These are phyloP conservation scores for Tylopilus subfusipes DNA, from an alignment of 768 basidiomycete genomes.

Conservation along the genomic window DNA sequence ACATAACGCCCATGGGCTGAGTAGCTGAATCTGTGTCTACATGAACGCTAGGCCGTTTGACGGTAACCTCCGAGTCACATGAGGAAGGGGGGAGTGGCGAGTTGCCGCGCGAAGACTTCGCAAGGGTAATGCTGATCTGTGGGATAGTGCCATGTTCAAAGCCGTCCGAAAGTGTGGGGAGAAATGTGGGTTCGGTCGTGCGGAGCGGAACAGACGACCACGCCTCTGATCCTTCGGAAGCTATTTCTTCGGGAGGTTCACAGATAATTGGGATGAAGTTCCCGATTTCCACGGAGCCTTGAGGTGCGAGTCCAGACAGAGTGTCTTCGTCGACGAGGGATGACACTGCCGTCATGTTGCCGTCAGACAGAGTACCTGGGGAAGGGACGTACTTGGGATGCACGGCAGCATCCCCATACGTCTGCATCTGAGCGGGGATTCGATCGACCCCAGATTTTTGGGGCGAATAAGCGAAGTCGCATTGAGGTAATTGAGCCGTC, in stretches of 20 bases:
- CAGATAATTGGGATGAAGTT: slow-evolving; percentile 26
- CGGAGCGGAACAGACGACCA: slow-evolving; percentile 13
- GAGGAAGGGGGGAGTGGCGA: slow-evolving; percentile 25
- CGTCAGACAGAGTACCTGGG: slow-evolving; percentile 14
- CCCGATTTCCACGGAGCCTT: slow-evolving; percentile 25
- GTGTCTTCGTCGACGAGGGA: slow-evolving; percentile 12
- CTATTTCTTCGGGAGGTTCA: slow-evolving; percentile 30
- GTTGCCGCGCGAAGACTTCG: slow-evolving; percentile 29
- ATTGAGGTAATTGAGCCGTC: slow-evolving; percentile 29
- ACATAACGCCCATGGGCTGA: slow-evolving; percentile 14
- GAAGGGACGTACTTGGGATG: slow-evolving; percentile 16
- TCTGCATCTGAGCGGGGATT: slow-evolving; percentile 7
- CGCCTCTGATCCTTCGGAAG: slow-evolving; percentile 17
- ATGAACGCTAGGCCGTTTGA: slow-evolving; percentile 28
- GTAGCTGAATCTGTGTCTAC: slow-evolving; percentile 28
- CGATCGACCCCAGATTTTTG: slow-evolving; percentile 31
- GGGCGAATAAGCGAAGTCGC: slow-evolving; percentile 14
- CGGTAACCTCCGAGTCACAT: slow-evolving; percentile 26
- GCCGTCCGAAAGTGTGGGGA: slow-evolving; percentile 12
- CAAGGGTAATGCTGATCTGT: slow-evolving; percentile 29
- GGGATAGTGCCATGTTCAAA: slow-evolving; percentile 23
- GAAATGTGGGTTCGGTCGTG: slow-evolving; percentile 10
- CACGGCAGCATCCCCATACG: slow-evolving; percentile 15
- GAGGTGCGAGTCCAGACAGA: slow-evolving; percentile 10
- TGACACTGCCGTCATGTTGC: slow-evolving; percentile 14